Evolutionary conservation across 176 grass and related monocot genomes (phyloP).

Genomic region (Elaeis guineensis): DNA sequence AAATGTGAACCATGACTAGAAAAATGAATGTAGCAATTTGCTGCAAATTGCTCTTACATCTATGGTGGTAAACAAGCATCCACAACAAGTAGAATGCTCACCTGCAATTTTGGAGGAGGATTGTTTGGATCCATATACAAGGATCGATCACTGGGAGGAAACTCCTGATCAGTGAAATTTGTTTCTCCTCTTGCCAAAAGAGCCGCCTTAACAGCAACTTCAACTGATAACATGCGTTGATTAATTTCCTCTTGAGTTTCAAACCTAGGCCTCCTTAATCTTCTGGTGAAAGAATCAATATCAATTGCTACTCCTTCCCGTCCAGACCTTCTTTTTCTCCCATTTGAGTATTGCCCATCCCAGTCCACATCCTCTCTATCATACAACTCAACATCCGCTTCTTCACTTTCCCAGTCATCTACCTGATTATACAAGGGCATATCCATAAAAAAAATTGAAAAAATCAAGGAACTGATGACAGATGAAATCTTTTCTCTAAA

Average conservation of each 20-base stretch:
- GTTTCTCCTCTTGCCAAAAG: slow-evolving; percentile 79
- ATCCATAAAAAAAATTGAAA: background rate
- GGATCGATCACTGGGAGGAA: slow-evolving; percentile 78
- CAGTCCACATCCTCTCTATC: slow-evolving; percentile 98
- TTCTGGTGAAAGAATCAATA: slow-evolving; percentile 72
- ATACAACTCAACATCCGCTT: slow-evolving; percentile 72
- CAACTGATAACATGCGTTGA: slow-evolving; percentile 92
- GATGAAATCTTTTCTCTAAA: too few species aligned
- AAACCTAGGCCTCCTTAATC: slow-evolving; percentile 75
- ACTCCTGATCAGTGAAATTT: slow-evolving; percentile 86
- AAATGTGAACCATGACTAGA: slow-evolving; percentile 3
- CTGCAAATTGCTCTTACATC: too few species aligned
- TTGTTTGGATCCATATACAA: slow-evolving; percentile 71
- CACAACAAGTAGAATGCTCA: slow-evolving; percentile 4
- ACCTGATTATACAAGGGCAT: slow-evolving; percentile 25
- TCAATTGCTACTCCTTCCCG: slow-evolving; percentile 77
- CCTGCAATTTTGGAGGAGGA: slow-evolving; percentile 84
- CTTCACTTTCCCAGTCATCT: slow-evolving; percentile 97
- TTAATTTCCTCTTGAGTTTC: slow-evolving; percentile 93
- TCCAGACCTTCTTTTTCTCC: slow-evolving; percentile 57
- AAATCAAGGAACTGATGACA: too few species aligned
- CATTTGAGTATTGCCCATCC: slow-evolving; percentile 95
- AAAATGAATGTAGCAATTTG: background rate
- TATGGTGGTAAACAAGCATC: too few species aligned
- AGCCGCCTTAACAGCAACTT: slow-evolving; percentile 83